phyloP scores from a whole-genome alignment of 1,139 yeast species.

The Eremothecium gossypii region DNA sequence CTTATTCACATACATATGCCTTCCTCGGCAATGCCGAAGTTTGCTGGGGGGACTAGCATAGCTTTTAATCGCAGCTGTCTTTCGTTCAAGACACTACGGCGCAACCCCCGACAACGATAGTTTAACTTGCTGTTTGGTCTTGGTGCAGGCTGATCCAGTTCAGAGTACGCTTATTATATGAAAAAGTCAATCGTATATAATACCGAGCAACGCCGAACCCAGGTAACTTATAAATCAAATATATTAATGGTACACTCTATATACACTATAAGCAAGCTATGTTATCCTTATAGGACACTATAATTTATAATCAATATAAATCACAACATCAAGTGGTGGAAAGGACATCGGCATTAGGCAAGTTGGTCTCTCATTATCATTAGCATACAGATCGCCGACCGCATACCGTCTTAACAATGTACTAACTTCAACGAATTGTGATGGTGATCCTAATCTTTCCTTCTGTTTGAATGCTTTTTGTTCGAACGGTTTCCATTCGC shows the following conservation, averaged over 20 bases:
- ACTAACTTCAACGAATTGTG: background rate
- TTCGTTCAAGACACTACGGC: too few relatives aligned
- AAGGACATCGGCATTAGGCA: background rate
- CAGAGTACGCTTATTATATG: too few relatives aligned
- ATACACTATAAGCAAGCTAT: conserved; percentile 5
- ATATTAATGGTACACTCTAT: conserved; percentile 7
- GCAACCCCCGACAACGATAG: too few relatives aligned
- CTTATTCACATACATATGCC: conserved; percentile 40
- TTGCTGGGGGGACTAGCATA: conserved; percentile 77
- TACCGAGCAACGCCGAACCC: too few relatives aligned
- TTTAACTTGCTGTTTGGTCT: too few relatives aligned
- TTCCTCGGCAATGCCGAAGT: conserved; percentile 67
- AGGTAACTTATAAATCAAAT: conserved; percentile 1
- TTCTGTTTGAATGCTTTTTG: conserved; percentile 8
- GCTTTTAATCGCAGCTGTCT: background rate
- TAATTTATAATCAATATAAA: conserved; percentile 11
- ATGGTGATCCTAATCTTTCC: conserved; percentile 4
- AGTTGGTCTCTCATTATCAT: background rate
- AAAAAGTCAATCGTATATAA: too few relatives aligned
- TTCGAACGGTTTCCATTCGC: conserved; percentile 7
- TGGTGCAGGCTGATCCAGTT: too few relatives aligned
- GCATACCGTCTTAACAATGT: background rate
- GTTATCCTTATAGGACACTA: conserved; percentile 3
- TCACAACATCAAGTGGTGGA: conserved; percentile 3
- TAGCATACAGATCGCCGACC: background rate